phyloP scores from a whole-genome alignment of 306 rosid species.

The Prinsepia uniflora region DNA sequence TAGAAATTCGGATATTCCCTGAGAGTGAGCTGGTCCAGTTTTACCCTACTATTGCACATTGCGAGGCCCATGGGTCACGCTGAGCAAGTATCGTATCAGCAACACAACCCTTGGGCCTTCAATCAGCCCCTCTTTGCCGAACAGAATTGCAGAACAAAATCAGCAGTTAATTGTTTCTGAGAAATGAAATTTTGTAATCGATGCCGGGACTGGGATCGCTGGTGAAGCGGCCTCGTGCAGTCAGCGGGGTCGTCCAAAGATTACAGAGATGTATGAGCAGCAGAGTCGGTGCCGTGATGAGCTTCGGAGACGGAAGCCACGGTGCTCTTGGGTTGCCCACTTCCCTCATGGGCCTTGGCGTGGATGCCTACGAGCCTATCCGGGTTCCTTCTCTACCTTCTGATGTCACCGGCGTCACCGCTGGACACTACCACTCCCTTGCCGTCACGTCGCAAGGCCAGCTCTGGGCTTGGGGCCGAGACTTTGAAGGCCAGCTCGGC shows the following conservation, averaged over 20 bases:
- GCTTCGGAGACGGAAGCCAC: constrained; percentile 83
- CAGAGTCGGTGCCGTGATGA: constrained; percentile 48
- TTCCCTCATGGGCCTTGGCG: constrained; percentile 46
- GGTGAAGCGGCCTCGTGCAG: constrained; percentile 1
- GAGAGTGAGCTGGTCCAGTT: not conserved
- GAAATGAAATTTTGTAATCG: not conserved
- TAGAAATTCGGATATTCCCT: not conserved
- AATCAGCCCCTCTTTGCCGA: not conserved
- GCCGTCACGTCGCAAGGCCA: constrained; percentile 56
- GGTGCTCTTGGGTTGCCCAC: constrained; percentile 79
- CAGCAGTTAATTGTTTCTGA: not conserved
- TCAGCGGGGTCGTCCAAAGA: not conserved
- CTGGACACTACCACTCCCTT: constrained; percentile 89
- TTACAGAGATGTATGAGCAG: constrained; percentile 47
- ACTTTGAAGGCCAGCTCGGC: constrained; percentile 82
- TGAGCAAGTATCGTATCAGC: not conserved
- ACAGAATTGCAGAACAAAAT: not conserved
- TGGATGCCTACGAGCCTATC: constrained; percentile 69
- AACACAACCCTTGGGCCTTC: not conserved
- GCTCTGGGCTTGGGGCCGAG: constrained; percentile 93
- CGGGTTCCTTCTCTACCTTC: constrained; percentile 53
- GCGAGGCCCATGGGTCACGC: not conserved
- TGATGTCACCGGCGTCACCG: constrained; percentile 43
- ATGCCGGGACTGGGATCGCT: constrained; percentile 11
- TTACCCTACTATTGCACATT: not conserved